Evolutionary conservation across 805 yeast genomes (phyloP).

Genomic region (Schizosaccharomyces lindneri): DNA sequence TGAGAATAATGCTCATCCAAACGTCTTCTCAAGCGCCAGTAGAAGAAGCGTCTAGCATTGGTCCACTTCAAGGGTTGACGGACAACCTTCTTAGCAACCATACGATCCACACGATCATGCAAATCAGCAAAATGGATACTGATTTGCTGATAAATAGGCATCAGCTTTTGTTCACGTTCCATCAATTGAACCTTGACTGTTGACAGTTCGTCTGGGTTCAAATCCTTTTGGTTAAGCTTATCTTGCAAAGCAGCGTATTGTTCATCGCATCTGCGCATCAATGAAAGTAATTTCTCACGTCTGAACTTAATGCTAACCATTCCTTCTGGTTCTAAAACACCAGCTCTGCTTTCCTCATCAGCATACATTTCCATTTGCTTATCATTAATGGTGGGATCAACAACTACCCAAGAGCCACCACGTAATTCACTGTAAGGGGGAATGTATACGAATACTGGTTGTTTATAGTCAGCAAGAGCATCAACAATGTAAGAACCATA

Average conservation of each 20-base stretch:
- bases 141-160: slow-evolving; percentile 78
- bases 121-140: slow-evolving; percentile 92
- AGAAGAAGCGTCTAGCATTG: slow-evolving; percentile 81
- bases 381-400: slow-evolving; percentile 88
- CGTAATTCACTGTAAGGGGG: slow-evolving; percentile 97
- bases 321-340: slow-evolving; percentile 97
- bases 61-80: slow-evolving; percentile 66
- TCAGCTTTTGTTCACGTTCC: slow-evolving; percentile 52
- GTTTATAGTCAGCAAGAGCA: slow-evolving; percentile 84
- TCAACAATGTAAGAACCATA: slow-evolving; percentile 94
- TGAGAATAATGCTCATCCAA: slow-evolving; percentile 74
- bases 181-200: slow-evolving; percentile 38
- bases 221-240: slow-evolving; percentile 24
- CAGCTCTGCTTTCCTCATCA: slow-evolving; percentile 83
- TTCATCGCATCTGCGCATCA: slow-evolving; percentile 74
- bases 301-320: slow-evolving; percentile 97
- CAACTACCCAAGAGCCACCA: slow-evolving; percentile 99
- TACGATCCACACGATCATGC: slow-evolving; percentile 93
- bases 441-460: slow-evolving; percentile 87
- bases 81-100: slow-evolving; percentile 84
- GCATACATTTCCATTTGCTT: slow-evolving; percentile 99
- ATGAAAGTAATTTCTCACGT: slow-evolving; percentile 69
- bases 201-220: slow-evolving; percentile 39
- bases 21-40: slow-evolving; percentile 96
- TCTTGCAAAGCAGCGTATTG: slow-evolving; percentile 43